phyloP scores from a whole-genome alignment of 306 rosid genomes.

The Carpinus fangiana region DNA sequence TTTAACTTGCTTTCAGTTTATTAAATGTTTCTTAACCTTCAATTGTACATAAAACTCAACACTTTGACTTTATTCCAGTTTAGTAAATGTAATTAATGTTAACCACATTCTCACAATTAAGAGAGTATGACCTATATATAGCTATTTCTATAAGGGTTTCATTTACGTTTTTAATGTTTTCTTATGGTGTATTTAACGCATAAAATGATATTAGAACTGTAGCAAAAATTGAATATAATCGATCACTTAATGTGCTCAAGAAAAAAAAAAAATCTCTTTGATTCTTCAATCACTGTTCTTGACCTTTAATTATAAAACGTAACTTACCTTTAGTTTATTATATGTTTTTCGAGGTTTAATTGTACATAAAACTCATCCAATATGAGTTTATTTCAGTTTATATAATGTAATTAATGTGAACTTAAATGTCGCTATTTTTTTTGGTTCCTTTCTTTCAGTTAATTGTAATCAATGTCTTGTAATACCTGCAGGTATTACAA shows the following conservation, averaged over 20 bases:
- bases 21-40: too few species aligned
- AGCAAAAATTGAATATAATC: neutral
- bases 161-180: neutral
- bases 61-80: neutral
- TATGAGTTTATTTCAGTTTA: neutral
- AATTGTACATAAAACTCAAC: too few species aligned
- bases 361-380: too few species aligned
- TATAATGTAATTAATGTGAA: neutral
- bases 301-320: neutral
- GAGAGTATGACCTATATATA: too few species aligned
- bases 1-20: neutral
- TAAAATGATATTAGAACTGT: neutral
- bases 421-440: neutral
- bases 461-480: neutral
- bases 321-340: too few species aligned
- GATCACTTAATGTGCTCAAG: neutral
- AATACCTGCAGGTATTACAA: neutral
- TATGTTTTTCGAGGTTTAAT: too few species aligned
- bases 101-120: too few species aligned
- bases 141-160: neutral
- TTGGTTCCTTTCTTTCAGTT: neutral
- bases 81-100: neutral
- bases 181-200: neutral
- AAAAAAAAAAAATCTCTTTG: too few species aligned
- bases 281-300: neutral